Base-by-base conservation (phyloP, 495 filamentous ascomycete genomes). In the Aspergillus panamensis region DNA sequence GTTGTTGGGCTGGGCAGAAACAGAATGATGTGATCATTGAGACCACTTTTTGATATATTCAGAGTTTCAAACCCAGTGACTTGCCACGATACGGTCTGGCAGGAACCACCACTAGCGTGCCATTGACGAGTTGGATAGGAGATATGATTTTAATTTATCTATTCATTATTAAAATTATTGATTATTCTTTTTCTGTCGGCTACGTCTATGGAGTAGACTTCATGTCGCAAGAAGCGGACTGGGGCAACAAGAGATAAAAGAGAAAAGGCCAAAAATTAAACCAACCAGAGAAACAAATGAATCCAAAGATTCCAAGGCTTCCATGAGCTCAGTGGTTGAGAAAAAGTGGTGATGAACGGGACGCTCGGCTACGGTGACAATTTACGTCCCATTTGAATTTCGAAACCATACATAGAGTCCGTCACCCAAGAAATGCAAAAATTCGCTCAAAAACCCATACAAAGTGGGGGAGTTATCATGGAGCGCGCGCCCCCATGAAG, bases 361-460 rank as follows among this genome's bases (percentile, higher is more conserved):
- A 64, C 48, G 17, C 51, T 60, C 62, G 62, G 58, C 53, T 54
- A 58, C 7, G 45, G 42, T 51, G 54, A 53, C 54, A 57, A 57
- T 48, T 42, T 48, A 14, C 31, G 37, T 35, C n/a, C 37, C 16
- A 51, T 48, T 33, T 29, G 40, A 29, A 19, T 44, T 54, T 43
- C 16, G 31, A 43, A n/a, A 31, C 37, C 17, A 40, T 29, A 48
- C 33, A 8, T 17, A n/a, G 42, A 45, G 42, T 45, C 19, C 42
- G 9, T 45, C 40, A 45, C 42, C 42, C 42, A 45, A 20, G 42
- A 45, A 17, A 45, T 45, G 5, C n/a, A 45, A 45, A 20, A 39
- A 44, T 44, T 44, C 42, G 19, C 42, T 44, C 42, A 44, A 44
- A 44, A 17, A 17, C 9, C 19, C 5, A 44, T 44, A 5, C 14